phyloP scores from a whole-genome alignment of 1,284 basidiomycete genomes.

The Heterobasidion irregulare region DNA sequence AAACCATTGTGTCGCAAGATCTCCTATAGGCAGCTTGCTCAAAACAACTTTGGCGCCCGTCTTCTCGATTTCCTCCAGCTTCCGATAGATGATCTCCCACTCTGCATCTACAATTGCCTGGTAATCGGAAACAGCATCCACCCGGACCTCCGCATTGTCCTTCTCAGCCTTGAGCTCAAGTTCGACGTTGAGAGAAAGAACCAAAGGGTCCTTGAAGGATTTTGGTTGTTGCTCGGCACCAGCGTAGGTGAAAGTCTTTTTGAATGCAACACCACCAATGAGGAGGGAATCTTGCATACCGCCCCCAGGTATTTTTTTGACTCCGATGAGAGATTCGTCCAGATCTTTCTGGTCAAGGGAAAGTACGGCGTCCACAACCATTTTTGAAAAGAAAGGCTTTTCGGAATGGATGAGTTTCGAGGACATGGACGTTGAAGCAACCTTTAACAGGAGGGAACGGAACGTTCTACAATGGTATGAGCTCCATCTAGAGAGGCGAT shows the following conservation, averaged over 20 bases:
- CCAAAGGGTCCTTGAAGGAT: conserved; percentile 81
- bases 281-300: conserved; percentile 96
- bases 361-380: conserved; percentile 97
- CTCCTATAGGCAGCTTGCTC: conserved; percentile 97
- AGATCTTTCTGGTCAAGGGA: conserved; percentile 91
- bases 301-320: conserved; percentile 99
- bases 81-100: conserved; percentile 99
- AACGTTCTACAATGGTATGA: conserved; percentile 56
- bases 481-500: not conserved
- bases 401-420: conserved; percentile 99
- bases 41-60: conserved; percentile 97
- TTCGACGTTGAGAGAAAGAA: conserved; percentile 96
- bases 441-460: conserved; percentile 91
- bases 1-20: conserved; percentile 99
- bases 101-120: conserved; percentile 99
- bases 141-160: conserved; percentile 97
- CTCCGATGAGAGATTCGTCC: conserved; percentile 94
- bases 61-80: conserved; percentile 92
- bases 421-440: conserved; percentile 98
- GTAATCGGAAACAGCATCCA: conserved; percentile 95
- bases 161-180: conserved; percentile 99
- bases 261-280: conserved; percentile 92
- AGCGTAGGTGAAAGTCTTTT: conserved; percentile 99
- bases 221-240: conserved; percentile 99
- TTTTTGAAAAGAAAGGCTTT: conserved; percentile 97